These are phyloP conservation scores for Akanthomyces dipterigenus DNA, from an alignment of 2,329 filamentous ascomycete genomes.

Conservation along the genomic window DNA sequence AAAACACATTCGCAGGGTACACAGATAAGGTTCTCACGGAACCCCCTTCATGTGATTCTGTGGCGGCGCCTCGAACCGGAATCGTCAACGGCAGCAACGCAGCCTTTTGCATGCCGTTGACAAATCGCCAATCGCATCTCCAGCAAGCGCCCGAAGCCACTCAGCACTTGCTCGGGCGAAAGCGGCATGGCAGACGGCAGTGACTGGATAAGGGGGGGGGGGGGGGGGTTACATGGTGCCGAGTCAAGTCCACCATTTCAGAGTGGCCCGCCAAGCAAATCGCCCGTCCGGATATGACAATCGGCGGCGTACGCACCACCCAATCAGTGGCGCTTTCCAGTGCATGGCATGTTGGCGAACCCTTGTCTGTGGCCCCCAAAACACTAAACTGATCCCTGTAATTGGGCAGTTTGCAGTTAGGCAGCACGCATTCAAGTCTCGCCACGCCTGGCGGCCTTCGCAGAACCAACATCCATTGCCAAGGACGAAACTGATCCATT, in stretches of 20 bases:
- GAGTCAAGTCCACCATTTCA: slow-evolving; percentile 1
- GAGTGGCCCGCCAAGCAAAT: slow-evolving; percentile 5
- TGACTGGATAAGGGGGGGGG: not conserved
- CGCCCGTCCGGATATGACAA: slow-evolving; percentile 4
- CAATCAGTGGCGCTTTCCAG: slow-evolving; percentile 1
- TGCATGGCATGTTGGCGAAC: not conserved
- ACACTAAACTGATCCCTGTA: not conserved
- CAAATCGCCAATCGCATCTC: not conserved
- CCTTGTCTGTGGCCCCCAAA: slow-evolving; percentile 1
- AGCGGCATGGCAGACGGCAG: not conserved
- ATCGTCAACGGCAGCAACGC: no score
- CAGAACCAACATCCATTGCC: slow-evolving; percentile 8
- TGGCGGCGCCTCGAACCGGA: not conserved
- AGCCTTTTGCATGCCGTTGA: no score
- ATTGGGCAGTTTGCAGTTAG: not conserved
- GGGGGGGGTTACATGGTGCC: not conserved
- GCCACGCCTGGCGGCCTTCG: not conserved
- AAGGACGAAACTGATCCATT: slow-evolving; percentile 6
- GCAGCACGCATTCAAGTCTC: not conserved
- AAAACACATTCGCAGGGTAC: not conserved
- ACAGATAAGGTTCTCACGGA: not conserved
- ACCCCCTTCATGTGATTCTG: not conserved
- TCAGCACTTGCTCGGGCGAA: not conserved
- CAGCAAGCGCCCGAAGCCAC: not conserved
- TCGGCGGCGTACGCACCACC: not conserved